Evolutionary conservation across 805 yeast species (phyloP), one percentile per base, ranked within the genome.

Genomic region (Candida vaughaniae): DNA sequence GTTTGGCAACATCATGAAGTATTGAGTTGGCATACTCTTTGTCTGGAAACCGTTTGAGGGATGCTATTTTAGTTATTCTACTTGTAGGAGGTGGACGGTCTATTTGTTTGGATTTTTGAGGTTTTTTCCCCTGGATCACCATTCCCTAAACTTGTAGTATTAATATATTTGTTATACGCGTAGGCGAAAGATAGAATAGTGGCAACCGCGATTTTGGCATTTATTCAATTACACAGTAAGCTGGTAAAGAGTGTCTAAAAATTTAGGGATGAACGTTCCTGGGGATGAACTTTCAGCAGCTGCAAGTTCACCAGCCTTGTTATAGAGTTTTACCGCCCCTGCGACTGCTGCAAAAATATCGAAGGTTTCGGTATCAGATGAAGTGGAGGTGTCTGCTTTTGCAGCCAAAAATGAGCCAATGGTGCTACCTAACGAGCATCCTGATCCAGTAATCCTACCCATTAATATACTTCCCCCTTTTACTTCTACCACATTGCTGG

Each of bases 361-460:
- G 25, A 48, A 43, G 1, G 27, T 29, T 3, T 23, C 30, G 11
- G 4, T 56, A 59, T 6, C 11, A 7, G 12, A 16, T 6, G 16
- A 5, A 20, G 23, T 20, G 9, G 23, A 20, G 6, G 23, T 6
- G 6, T 51, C 57, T 1, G 68, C 59, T 36, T 58, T 49, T 2
- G 77, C 74, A 3, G 80, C 80, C 2, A 78, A 55, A 41, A 65
- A 71, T 1, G 85, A 66, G 0, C 85, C 80, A 36, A 87, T 77
- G 0, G 77, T 72, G 30, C 89, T 78, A 1, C 95, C 95, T 25
- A 88, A 60, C 0, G 91, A 76, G 45, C 96, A 88, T 0, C 96
- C 96, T 2, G 89, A 68, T 0, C 95, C 95, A 0, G 95, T 87
- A 4, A 87, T 74, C 8, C 63, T 55, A 0, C 82, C 81, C 83